phyloP scores from a whole-genome alignment of 2,329 filamentous ascomycete genomes.

The Stagonosporopsis chrysanthemi region DNA sequence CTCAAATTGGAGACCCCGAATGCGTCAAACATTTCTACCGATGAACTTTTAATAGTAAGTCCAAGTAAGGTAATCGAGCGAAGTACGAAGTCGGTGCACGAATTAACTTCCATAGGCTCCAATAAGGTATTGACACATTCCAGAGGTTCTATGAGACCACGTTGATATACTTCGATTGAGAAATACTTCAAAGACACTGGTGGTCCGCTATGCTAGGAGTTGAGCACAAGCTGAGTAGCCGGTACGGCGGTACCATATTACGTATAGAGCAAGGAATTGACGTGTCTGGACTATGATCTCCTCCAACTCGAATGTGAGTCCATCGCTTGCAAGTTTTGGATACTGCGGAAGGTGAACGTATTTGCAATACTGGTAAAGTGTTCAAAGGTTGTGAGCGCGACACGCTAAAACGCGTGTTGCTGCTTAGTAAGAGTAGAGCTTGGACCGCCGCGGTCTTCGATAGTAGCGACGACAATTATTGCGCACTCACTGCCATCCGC shows the following conservation, averaged over 20 bases:
- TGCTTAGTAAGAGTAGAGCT: slow-evolving; percentile 1
- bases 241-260: background rate
- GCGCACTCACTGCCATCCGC: background rate
- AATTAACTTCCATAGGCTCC: background rate
- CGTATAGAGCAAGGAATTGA: too few relatives aligned
- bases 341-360: background rate
- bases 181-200: background rate
- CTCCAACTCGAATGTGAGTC: too few relatives aligned
- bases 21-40: background rate
- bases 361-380: background rate
- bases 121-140: background rate
- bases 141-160: background rate
- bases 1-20: background rate
- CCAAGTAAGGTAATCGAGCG: background rate
- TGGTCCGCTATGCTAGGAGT: background rate
- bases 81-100: background rate
- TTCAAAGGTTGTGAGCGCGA: background rate
- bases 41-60: background rate
- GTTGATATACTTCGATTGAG: background rate
- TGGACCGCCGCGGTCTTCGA: background rate
- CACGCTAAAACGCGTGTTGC: slow-evolving; percentile 15
- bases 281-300: too few relatives aligned
- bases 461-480: slow-evolving; percentile 9
- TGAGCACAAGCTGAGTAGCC: background rate
- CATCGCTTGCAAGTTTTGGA: too few relatives aligned